Evolutionary conservation across 2,329 filamentous ascomycete species (phyloP).

Genomic region (Aspergillus eucalypticola): DNA sequence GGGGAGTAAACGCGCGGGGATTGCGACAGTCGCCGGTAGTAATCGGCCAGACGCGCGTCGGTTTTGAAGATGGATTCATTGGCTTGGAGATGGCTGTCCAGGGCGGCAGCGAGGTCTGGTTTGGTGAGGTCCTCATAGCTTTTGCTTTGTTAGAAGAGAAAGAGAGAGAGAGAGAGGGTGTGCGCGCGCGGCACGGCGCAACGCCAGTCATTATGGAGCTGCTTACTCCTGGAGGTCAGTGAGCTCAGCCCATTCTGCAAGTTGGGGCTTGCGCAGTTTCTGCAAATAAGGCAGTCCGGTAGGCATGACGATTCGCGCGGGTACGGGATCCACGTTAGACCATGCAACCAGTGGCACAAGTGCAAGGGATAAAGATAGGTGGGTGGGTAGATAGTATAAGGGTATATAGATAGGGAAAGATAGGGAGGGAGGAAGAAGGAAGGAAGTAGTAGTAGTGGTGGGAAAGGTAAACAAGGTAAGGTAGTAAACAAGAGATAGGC

Average conservation of each 20-base stretch:
- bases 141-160: conserved; percentile 8
- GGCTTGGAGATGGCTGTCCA: conserved; percentile 71
- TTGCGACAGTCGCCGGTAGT: conserved; percentile 61
- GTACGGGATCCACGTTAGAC: conserved; percentile 28
- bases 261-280: conserved; percentile 78
- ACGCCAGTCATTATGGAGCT: conserved; percentile 9
- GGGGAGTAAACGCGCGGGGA: conserved; percentile 47
- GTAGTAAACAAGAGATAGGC: not conserved
- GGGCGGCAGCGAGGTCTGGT: conserved; percentile 71
- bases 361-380: not conserved
- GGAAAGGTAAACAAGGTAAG: not conserved
- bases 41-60: conserved; percentile 68
- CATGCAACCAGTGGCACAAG: conserved; percentile 46
- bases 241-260: conserved; percentile 70
- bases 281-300: conserved; percentile 70
- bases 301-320: conserved; percentile 56
- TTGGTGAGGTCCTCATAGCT: conserved; percentile 75
- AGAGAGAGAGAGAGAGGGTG: not conserved
- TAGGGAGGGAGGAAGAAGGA: too few species aligned
- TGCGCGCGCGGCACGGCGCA: not conserved
- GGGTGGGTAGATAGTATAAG: not conserved
- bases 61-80: conserved; percentile 66
- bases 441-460: too few species aligned
- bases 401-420: too few species aligned
- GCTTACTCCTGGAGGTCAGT: conserved; percentile 73